These are phyloP conservation scores for Aspergillus sp. DNA, from an alignment of 2,329 filamentous ascomycete genomes.

Conservation along the genomic window DNA sequence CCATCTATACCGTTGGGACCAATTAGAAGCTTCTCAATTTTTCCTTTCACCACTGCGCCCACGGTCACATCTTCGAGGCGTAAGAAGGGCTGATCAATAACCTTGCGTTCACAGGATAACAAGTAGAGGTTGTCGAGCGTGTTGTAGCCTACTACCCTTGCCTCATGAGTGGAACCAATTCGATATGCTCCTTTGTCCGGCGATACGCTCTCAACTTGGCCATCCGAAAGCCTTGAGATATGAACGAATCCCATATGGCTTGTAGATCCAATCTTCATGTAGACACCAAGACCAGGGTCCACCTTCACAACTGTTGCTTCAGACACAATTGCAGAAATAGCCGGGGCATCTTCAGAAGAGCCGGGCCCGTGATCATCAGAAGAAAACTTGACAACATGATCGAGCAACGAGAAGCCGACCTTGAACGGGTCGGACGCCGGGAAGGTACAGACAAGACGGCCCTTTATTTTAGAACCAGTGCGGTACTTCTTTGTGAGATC, in stretches of 20 bases:
- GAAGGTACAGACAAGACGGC: constrained; percentile 80
- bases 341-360: constrained; percentile 39
- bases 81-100: constrained; percentile 81
- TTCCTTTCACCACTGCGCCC: constrained; percentile 71
- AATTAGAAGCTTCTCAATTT: constrained; percentile 75
- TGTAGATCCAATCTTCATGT: constrained; percentile 61
- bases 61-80: constrained; percentile 83
- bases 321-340: constrained; percentile 62
- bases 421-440: constrained; percentile 71
- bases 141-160: constrained; percentile 79
- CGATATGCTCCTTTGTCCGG: constrained; percentile 70
- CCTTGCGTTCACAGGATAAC: constrained; percentile 70
- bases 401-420: constrained; percentile 76
- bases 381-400: constrained; percentile 66
- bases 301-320: constrained; percentile 73
- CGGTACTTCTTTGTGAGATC: constrained; percentile 73
- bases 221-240: constrained; percentile 84
- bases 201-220: constrained; percentile 75
- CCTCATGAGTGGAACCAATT: constrained; percentile 67
- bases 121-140: constrained; percentile 77
- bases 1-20: constrained; percentile 70
- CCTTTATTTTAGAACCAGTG: constrained; percentile 73
- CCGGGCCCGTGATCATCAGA: constrained; percentile 25
- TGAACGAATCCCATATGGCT: constrained; percentile 79
- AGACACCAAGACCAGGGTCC: constrained; percentile 71